Evolutionary conservation across 2,329 filamentous ascomycete genomes (phyloP), one percentile per base, ranked within the genome.

Genomic region (Leptographium flavum): DNA sequence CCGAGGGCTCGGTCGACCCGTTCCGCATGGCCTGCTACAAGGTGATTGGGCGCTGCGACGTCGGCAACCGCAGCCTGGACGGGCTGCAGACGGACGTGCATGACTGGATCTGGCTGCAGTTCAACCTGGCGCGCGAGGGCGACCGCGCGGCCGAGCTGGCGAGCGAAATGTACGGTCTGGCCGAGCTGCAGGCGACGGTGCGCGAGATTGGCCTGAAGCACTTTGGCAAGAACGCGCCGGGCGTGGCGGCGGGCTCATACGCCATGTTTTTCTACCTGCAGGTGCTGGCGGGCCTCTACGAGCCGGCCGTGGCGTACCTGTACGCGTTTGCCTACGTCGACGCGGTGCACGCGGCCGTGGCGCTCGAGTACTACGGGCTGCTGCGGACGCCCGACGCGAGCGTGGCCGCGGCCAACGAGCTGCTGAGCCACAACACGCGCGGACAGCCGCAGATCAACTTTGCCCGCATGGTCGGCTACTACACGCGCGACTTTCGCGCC

Each of bases 1-100:
- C 86, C 1, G 85, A 92, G 47, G 82, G 88, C 58, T 84, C 85
- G 2, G 79, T 93, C 51, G 92, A 98, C 60, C 92, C 92, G 23
- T 98, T 93, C 67, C 81, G 87, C 45, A 88, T 94, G 79, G 88
- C 90, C 40, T 95, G 92, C 61, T 96, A 96, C 72, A 96, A 98
- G 70, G 81, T 98, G 50, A 83, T 98, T 54, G 92, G 93, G 39
- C 87, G 79, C 39, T 81, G 79, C 54, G 79, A 82, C 55, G 65
- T 83, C 23, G 69, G 66, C 57, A 79, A 79, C 60, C 74, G 79
- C 50, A 76, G 71, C 53, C 61, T 83, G 27, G 76, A 80, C 22
- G 73, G 73, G 39, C 63, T 83, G 31, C 75, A 74, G 55, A 76
- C 72, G 14, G 75, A 79, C 47, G 74, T 82, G 48, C 75, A 81